Evolutionary conservation across 176 grass and related monocot genomes (phyloP).

Genomic region (Oropetium thomaeum): DNA sequence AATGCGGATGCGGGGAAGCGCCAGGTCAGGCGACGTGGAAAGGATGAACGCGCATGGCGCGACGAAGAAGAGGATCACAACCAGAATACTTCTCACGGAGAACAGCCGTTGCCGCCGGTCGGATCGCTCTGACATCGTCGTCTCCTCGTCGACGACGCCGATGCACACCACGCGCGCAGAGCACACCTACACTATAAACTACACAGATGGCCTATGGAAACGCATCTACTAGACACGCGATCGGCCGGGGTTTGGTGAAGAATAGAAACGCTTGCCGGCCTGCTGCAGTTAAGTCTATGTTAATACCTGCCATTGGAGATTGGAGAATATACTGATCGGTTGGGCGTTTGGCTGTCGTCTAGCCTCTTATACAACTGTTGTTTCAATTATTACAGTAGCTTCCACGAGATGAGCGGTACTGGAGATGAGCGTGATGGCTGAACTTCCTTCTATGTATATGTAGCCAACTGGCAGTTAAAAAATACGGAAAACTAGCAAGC

Average conservation of each 20-base stretch:
- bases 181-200: too few relatives aligned
- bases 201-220: too few relatives aligned
- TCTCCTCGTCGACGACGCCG: not conserved
- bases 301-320: not conserved
- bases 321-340: not conserved
- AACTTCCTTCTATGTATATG: not conserved
- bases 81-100: not conserved
- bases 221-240: too few relatives aligned
- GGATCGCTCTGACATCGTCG: conserved; percentile 8
- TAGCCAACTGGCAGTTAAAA: too few relatives aligned
- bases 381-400: not conserved
- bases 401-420: too few relatives aligned
- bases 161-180: not conserved
- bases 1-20: conserved; percentile 47
- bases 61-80: conserved; percentile 26
- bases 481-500: too few relatives aligned
- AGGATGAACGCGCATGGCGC: conserved; percentile 32
- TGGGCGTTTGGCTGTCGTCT: not conserved
- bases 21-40: conserved; percentile 10
- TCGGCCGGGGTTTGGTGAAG: not conserved
- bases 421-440: too few relatives aligned
- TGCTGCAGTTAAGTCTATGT: not conserved
- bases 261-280: not conserved
- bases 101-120: conserved; percentile 1
- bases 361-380: too few relatives aligned